A percentile compares a stretch with the other conserved stretches of the same genome.
Conservation (phyloP, 2,329 filamentous ascomycete genomes). For the Aspergillus ibericus region DNA sequence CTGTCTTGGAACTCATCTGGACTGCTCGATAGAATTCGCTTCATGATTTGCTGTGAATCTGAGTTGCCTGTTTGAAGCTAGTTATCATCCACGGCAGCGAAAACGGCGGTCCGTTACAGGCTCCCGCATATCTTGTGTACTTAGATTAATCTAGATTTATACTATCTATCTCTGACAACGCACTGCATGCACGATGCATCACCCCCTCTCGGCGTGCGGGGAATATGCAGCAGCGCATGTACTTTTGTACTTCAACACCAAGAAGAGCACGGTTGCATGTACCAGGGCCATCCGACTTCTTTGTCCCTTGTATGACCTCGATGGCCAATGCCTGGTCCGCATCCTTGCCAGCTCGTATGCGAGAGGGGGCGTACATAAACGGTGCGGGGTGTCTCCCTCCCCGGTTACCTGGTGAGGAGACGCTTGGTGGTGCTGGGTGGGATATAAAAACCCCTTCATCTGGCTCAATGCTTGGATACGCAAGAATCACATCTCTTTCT, state of each 20-base stretch:
- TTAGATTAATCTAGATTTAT: neutral
- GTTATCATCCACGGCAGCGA: neutral
- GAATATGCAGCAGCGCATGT: neutral
- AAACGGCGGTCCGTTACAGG: neutral
- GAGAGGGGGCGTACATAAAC: neutral
- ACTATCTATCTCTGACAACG: neutral
- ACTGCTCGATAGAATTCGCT: neutral
- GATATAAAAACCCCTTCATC: too few species aligned
- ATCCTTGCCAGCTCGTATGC: neutral
- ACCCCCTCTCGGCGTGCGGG: slow-evolving; percentile 6
- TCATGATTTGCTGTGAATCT: neutral
- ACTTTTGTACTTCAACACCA: neutral
- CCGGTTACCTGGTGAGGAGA: neutral
- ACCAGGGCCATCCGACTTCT: neutral
- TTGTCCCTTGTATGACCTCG: neutral
- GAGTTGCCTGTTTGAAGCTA: neutral
- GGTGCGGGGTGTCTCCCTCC: neutral
- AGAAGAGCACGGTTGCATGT: neutral
- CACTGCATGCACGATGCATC: slow-evolving; percentile 4
- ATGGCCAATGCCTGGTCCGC: neutral
- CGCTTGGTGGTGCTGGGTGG: neutral
- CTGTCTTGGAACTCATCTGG: neutral
- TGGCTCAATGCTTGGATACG: too few species aligned
- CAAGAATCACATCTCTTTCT: neutral
- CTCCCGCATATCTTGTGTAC: neutral